Conservation (phyloP, 208 protist species). For the Strigomonas culicis region DNA sequence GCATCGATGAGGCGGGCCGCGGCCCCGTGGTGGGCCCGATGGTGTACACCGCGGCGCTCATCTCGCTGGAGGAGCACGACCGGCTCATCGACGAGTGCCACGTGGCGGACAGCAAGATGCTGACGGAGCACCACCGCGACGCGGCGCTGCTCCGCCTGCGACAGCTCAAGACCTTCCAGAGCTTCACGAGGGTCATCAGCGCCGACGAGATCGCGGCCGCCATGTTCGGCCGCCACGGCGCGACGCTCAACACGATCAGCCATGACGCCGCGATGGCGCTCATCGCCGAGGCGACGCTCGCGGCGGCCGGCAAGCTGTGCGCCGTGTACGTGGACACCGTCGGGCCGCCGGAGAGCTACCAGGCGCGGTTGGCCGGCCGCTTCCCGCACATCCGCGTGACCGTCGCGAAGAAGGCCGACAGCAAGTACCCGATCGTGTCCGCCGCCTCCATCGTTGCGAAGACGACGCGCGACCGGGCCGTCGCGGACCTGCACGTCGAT, state of each 20-base stretch:
- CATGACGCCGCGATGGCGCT: conserved; percentile 83
- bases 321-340: conserved; percentile 94
- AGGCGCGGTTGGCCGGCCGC: conserved; percentile 51
- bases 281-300: conserved; percentile 70
- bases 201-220: conserved; percentile 68
- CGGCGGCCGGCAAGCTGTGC: conserved; percentile 64
- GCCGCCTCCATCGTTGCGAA: conserved; percentile 95
- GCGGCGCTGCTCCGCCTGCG: conserved; percentile 44
- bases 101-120: conserved; percentile 88
- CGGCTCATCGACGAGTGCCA: conserved; percentile 58
- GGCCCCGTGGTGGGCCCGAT: conserved; percentile 94
- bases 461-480: conserved; percentile 55
- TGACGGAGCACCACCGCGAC: conserved; percentile 54
- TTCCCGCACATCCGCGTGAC: conserved; percentile 89
- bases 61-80: conserved; percentile 72
- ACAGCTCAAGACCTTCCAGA: conserved; percentile 56
- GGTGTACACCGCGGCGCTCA: conserved; percentile 90
- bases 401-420: conserved; percentile 90
- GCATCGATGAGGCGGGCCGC: conserved; percentile 95
- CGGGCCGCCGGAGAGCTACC: conserved; percentile 81
- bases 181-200: conserved; percentile 60
- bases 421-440: conserved; percentile 87
- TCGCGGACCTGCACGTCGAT: conserved; percentile 41
- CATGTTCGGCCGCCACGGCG: conserved; percentile 65
- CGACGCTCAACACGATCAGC: conserved; percentile 87